These are phyloP conservation scores for Amniculicola lignicola DNA, from an alignment of 495 filamentous ascomycete genomes.

Conservation along the genomic window DNA sequence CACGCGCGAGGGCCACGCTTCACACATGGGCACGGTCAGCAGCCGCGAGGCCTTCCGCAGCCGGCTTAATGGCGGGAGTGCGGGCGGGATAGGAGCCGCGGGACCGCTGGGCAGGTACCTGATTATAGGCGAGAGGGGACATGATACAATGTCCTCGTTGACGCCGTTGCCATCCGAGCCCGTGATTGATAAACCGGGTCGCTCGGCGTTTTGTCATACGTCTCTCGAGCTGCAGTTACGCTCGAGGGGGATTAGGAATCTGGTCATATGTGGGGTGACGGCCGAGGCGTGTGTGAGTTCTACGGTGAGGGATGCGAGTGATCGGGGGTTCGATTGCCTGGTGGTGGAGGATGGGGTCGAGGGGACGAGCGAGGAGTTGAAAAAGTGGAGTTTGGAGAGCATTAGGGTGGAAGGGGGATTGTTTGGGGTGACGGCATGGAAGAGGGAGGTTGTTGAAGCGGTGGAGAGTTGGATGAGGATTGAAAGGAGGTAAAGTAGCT, in stretches of 20 bases:
- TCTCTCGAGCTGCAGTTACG: slow-evolving; percentile 60
- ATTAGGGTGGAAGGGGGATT: slow-evolving; percentile 60
- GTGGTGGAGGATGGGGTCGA: slow-evolving; percentile 54
- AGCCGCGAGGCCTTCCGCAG: slow-evolving; percentile 56
- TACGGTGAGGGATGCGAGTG: slow-evolving; percentile 68
- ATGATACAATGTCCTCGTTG: slow-evolving; percentile 60
- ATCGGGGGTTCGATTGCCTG: slow-evolving; percentile 71
- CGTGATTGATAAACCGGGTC: slow-evolving; percentile 66
- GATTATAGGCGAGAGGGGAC: slow-evolving; percentile 61
- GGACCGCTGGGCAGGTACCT: slow-evolving; percentile 63
- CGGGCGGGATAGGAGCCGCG: slow-evolving; percentile 59
- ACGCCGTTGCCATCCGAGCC: slow-evolving; percentile 55
- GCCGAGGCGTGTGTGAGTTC: slow-evolving; percentile 70
- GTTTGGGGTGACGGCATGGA: slow-evolving; percentile 52
- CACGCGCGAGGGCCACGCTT: slow-evolving; percentile 65
- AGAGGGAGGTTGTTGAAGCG: slow-evolving; percentile 51
- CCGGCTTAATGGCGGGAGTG: slow-evolving; percentile 52
- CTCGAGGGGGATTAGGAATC: slow-evolving; percentile 63
- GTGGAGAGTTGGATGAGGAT: slow-evolving; percentile 32
- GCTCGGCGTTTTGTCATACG: slow-evolving; percentile 64
- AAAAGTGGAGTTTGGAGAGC: slow-evolving; percentile 50
- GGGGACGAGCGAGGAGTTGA: slow-evolving; percentile 50
- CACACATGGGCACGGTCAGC: slow-evolving; percentile 59
- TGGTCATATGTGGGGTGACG: slow-evolving; percentile 64
- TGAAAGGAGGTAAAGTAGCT: neutral